phyloP scores from a whole-genome alignment of 2,329 filamentous ascomycete genomes.

The Colletotrichum salicis region DNA sequence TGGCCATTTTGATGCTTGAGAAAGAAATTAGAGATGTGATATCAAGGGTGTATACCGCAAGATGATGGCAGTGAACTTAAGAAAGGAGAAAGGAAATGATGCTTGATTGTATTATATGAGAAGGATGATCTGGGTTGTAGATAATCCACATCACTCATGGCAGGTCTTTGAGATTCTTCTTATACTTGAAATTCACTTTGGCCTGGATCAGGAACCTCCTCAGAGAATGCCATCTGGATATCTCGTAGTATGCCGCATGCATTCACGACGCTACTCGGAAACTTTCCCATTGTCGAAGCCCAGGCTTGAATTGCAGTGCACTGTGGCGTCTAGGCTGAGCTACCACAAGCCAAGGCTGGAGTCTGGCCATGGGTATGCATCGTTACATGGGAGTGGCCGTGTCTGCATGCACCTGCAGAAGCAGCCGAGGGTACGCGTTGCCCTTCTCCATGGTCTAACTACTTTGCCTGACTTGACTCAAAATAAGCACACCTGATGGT shows the following conservation, averaged over 20 bases:
- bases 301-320: not conserved
- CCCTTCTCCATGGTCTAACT: not conserved
- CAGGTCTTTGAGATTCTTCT: constrained; percentile 22
- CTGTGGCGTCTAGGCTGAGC: constrained; percentile 18
- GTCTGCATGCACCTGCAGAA: constrained; percentile 12
- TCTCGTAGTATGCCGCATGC: not conserved
- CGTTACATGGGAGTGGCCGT: not conserved
- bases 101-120: not conserved
- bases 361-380: not conserved
- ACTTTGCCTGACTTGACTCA: not conserved
- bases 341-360: constrained; percentile 6
- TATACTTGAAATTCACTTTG: constrained; percentile 7
- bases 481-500: not conserved
- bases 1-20: constrained; percentile 22
- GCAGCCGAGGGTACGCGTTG: not conserved
- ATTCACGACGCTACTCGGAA: constrained; percentile 14
- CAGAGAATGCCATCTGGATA: not conserved
- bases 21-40: not conserved
- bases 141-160: not conserved
- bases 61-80: not conserved
- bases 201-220: not conserved
- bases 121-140: not conserved
- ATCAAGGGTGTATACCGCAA: not conserved
- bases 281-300: constrained; percentile 9
- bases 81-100: not conserved